Percentiles rank a stretch among this genome's conserved stretches.
Conservation (phyloP, 176 grass and related monocot species). For the Coix lacrymajobi region DNA sequence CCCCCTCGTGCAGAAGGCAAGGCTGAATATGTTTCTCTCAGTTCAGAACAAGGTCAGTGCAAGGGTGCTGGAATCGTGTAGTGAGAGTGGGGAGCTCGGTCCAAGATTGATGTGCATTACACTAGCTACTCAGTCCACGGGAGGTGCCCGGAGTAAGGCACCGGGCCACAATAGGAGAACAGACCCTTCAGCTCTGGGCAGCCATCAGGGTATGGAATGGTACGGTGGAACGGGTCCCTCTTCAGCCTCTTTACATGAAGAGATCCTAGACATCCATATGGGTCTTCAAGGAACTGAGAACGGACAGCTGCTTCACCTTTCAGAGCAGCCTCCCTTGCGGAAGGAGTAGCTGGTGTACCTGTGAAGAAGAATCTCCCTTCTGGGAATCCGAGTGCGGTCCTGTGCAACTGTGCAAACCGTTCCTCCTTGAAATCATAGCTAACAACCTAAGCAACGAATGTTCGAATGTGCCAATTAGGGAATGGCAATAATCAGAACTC, state of each 20-base stretch:
- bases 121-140: slow-evolving; percentile 53
- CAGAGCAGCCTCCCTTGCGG: slow-evolving; percentile 52
- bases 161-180: slow-evolving; percentile 73
- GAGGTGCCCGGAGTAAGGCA: slow-evolving; percentile 67
- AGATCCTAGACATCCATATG: slow-evolving; percentile 81
- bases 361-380: slow-evolving; percentile 78
- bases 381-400: slow-evolving; percentile 69
- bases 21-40: not conserved
- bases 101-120: not conserved
- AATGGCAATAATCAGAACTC: not conserved
- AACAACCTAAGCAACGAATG: slow-evolving; percentile 48
- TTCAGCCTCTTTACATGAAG: slow-evolving; percentile 74
- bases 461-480: not conserved
- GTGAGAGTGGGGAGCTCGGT: not conserved
- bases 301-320: slow-evolving; percentile 76
- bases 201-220: slow-evolving; percentile 66
- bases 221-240: slow-evolving; percentile 88
- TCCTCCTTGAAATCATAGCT: slow-evolving; percentile 97
- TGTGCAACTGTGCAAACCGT: slow-evolving; percentile 73
- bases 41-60: not conserved
- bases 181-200: slow-evolving; percentile 78
- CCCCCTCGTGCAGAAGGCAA: not conserved
- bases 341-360: slow-evolving; percentile 56
- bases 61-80: slow-evolving; percentile 11
- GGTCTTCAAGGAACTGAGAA: slow-evolving; percentile 80